Base-by-base conservation (phyloP, 306 rosid species). In the Gastrolobium bilobum region DNA sequence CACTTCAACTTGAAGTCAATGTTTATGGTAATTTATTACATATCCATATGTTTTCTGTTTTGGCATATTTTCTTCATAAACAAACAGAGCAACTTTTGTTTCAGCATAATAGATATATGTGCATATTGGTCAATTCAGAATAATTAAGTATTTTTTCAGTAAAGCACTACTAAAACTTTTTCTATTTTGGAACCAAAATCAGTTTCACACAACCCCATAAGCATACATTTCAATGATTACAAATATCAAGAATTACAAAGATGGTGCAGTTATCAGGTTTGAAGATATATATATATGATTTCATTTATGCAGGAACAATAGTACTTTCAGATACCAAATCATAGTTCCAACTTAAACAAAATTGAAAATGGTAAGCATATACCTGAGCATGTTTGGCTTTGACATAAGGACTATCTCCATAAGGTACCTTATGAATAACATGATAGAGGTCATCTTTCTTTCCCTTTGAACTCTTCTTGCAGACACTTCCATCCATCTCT, bases 331-430 rank as follows among this genome's bases (percentile, higher is more conserved):
- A 51, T 39, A 76, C 15, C 33, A 76, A 80, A 73, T 53, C 31
- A 47, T 6, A 58, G 47, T 34, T 76, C 33, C 15, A 53, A 29
- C 73, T 52, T 1, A 20, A 46, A 0, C 6, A 3, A 58, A 68
- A 79, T 77, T 54, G 68, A 66, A 66, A 54, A 40, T 9, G 39
- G 15, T 3, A 15, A 71, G 10, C 8, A 40, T 1, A 14, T 11
- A 94, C 97, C 97, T 94, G 99, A 42, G 99, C 99, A 84, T 94
- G 94, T 56, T 92, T 94, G 67, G 98, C 97, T 85, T 88, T 86
- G 31, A 91, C 97, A 92, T 94, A 94, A 67, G 97, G 99, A 58
- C 59, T 79, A 82, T 94, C 97, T 7, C 97, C 97, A 46, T 78
- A 80, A 73, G 97, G 97, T 5, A 91, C 90, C 84, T 94, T 94